Conservation (phyloP, 148 eudicot genomes). For the Amaranthus palmeri region DNA sequence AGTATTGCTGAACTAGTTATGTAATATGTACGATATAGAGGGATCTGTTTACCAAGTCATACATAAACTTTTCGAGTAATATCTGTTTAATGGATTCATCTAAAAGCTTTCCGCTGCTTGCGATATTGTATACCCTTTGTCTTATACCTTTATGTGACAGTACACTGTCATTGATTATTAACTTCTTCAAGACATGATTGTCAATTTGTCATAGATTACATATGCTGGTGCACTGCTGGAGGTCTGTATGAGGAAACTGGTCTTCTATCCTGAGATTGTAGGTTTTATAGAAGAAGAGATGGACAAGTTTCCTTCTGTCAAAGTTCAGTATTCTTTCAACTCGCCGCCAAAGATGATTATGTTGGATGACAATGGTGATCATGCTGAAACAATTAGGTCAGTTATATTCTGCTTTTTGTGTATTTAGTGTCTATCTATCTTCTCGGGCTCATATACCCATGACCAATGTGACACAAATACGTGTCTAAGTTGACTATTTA, state of each 20-base stretch:
- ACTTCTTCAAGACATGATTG: slow-evolving; percentile 2
- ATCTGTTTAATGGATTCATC: not conserved
- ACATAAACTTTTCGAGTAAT: not conserved
- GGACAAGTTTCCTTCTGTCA: slow-evolving; percentile 75
- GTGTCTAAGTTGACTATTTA: not conserved
- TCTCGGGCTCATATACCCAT: not conserved
- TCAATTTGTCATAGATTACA: slow-evolving; percentile 55
- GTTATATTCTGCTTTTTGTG: slow-evolving; percentile 11
- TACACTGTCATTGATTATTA: not conserved
- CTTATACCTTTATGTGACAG: not conserved
- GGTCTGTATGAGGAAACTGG: slow-evolving; percentile 95
- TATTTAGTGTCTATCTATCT: not conserved
- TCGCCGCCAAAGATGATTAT: slow-evolving; percentile 92
- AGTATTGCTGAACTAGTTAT: not conserved
- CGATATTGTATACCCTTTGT: not conserved
- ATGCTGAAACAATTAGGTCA: slow-evolving; percentile 73
- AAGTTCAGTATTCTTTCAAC: slow-evolving; percentile 69
- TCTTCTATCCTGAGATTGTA: slow-evolving; percentile 87
- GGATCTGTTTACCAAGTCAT: not conserved
- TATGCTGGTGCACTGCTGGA: slow-evolving; percentile 76
- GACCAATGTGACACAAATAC: not conserved
- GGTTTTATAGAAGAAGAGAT: slow-evolving; percentile 86
- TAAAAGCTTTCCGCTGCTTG: not conserved
- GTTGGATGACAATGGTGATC: slow-evolving; percentile 77
- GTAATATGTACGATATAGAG: not conserved